Base-by-base conservation (phyloP, 345 rosid species). In the Chamaenerion angustifolium region DNA sequence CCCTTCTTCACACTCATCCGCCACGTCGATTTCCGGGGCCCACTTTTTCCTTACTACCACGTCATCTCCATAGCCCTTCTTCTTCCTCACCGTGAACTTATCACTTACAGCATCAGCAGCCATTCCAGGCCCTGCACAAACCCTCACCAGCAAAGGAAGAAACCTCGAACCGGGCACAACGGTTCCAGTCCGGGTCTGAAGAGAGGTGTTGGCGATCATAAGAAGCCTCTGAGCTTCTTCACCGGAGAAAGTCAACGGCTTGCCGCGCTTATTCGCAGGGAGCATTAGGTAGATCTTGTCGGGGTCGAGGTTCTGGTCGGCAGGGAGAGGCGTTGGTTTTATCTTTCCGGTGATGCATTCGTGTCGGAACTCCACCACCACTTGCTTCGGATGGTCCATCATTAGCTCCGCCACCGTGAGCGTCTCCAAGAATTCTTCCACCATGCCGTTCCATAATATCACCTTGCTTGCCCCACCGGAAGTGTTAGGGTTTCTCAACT, bases 351-450 rank as follows among this genome's bases (percentile, higher is more conserved):
- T 66, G 2, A 64, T 16, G 44, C 63, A 19, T 3, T 59, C 60
- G 0, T 79, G 55, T 15, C 60, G 63, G 61, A 82, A 74, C 56
- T 86, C 92, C 10, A 80, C 88, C 44, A 86, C 95, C 11, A 82
- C 88, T 11, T 86, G 80, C 31, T 71, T 76, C 0, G 92, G 95
- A 57, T 82, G 65, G 9, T 82, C 95, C 7, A 86, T 51, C 92
- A 86, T 86, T 2, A 86, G 73, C 77, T 86, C 95, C 0, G 92
- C 92, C n/a, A 56, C 92, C 0, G 92, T 82, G 4, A 75, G 44
- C 0, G 78, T 63, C 16, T 61, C 64, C 46, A 63, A 73, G n/a
- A 76, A 65, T 53, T 58, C 78, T 12, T 60, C 71, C 18, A 85
- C 76, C 3, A 68, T 57, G 59, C 95, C 95, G 42, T 82, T 80